phyloP scores from a whole-genome alignment of 2,329 filamentous ascomycete species.

The Arthroderma sp. region DNA sequence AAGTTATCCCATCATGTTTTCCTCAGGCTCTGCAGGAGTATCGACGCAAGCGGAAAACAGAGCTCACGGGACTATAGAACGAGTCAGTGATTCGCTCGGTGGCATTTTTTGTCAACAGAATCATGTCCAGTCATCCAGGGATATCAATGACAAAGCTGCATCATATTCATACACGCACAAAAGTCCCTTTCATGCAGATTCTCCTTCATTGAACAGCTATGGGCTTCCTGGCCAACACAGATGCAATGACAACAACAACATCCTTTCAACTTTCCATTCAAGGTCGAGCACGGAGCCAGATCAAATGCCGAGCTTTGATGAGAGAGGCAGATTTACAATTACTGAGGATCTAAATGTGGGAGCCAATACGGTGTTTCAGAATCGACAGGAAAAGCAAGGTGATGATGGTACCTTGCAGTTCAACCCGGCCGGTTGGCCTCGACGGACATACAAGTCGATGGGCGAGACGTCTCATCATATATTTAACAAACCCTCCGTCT shows the following conservation, averaged over 20 bases:
- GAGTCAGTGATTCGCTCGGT: conserved; percentile 42
- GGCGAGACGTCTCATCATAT: conserved; percentile 26
- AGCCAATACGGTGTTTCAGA: conserved; percentile 12
- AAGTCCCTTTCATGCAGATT: conserved; percentile 11
- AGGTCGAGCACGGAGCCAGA: conserved; percentile 6
- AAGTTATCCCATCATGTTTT: conserved; percentile 1
- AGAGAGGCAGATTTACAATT: conserved; percentile 5
- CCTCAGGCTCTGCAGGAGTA: conserved; percentile 3
- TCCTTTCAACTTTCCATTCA: conserved; percentile 20
- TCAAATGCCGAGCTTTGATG: conserved; percentile 8
- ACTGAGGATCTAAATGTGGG: conserved; percentile 7
- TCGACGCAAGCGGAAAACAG: conserved; percentile 12
- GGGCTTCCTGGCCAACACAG: conserved; percentile 8
- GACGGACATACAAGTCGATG: conserved; percentile 27
- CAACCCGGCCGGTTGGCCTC: conserved; percentile 19
- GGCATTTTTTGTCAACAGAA: conserved; percentile 53
- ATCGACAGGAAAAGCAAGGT: conserved; percentile 8
- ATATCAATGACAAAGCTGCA: conserved; percentile 34
- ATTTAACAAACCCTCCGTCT: conserved; percentile 26
- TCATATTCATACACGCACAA: conserved; percentile 16
- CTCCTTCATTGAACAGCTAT: conserved; percentile 7
- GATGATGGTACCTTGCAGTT: conserved; percentile 20
- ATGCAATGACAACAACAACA: conserved; percentile 20
- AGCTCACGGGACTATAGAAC: conserved; percentile 15
- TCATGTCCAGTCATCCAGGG: conserved; percentile 42